A percentile compares a stretch with the other conserved stretches of the same genome.
phyloP scores from a whole-genome alignment of 371 early-diverging fungal genomes.

The Mucor lusitanicus region DNA sequence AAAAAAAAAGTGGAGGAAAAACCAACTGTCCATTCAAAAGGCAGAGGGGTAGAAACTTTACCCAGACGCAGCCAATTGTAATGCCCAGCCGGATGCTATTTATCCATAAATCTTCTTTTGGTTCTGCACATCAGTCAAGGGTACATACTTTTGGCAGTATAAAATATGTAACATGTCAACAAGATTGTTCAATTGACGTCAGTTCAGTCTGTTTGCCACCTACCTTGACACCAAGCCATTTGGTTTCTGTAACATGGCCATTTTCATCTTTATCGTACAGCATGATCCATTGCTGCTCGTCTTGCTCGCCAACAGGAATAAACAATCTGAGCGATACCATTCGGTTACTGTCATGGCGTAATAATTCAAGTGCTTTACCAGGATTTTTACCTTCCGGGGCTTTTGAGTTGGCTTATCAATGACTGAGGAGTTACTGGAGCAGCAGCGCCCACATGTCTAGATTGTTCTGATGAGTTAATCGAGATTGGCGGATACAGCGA shows the following conservation, averaged over 20 bases:
- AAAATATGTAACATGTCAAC: too few relatives aligned
- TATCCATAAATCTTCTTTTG: conserved; percentile 1
- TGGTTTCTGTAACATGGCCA: conserved; percentile 59
- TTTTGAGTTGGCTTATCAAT: conserved; percentile 73
- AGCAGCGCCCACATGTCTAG: conserved; percentile 90
- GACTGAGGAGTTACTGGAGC: conserved; percentile 53
- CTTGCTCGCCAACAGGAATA: conserved; percentile 69
- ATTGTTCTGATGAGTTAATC: not conserved
- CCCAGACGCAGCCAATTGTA: not conserved
- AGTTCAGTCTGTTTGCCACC: not conserved
- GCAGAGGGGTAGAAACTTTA: not conserved
- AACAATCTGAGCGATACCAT: conserved; percentile 54
- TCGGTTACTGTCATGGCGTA: not conserved
- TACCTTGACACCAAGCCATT: conserved; percentile 69
- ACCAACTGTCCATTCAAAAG: conserved; percentile 1
- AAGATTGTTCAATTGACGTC: not conserved
- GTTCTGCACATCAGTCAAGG: conserved; percentile 55
- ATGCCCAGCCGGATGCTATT: not conserved
- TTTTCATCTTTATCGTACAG: conserved; percentile 69
- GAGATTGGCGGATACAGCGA: not conserved
- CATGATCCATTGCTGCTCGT: conserved; percentile 54
- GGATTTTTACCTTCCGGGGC: conserved; percentile 60
- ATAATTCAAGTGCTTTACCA: not conserved
- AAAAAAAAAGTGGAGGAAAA: not conserved
- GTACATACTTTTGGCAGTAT: conserved; percentile 17